phyloP scores from a whole-genome alignment of 805 yeast species.

The Monosporozyma siamensis region DNA sequence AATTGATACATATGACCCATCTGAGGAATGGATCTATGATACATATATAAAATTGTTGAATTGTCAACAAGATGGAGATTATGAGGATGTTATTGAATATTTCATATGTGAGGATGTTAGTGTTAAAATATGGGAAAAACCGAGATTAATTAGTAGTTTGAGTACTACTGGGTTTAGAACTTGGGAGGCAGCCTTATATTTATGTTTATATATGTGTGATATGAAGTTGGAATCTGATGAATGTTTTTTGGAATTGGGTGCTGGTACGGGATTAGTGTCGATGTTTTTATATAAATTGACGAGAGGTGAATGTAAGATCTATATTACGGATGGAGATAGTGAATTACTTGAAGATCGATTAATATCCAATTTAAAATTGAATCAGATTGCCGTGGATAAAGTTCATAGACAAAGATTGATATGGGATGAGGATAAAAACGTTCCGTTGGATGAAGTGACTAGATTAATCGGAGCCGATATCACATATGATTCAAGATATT shows the following conservation, averaged over 20 bases:
- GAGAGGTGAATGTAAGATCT: conserved; percentile 4
- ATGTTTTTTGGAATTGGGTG: conserved; percentile 60
- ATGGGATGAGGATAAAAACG: conserved; percentile 45
- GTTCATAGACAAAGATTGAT: conserved; percentile 37
- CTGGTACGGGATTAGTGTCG: conserved; percentile 70
- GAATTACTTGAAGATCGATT: conserved; percentile 16
- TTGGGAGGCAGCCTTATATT: conserved; percentile 82
- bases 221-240: neutral
- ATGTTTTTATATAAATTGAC: conserved; percentile 9
- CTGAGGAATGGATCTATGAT: conserved; percentile 27
- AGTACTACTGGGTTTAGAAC: conserved; percentile 88
- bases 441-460: conserved; percentile 35
- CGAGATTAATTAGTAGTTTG: conserved; percentile 53
- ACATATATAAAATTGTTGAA: conserved; percentile 25
- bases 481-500: conserved; percentile 61
- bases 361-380: conserved; percentile 37
- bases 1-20: conserved; percentile 23
- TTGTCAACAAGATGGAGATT: conserved; percentile 11
- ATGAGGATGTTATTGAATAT: conserved; percentile 28
- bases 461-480: conserved; percentile 68
- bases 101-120: conserved; percentile 11
- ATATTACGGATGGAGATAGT: conserved; percentile 29
- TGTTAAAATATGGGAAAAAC: conserved; percentile 43
- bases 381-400: conserved; percentile 24
- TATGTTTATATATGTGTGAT: conserved; percentile 31